phyloP scores from a whole-genome alignment of 2,329 filamentous ascomycete species.

The Magnaporthales sp. region DNA sequence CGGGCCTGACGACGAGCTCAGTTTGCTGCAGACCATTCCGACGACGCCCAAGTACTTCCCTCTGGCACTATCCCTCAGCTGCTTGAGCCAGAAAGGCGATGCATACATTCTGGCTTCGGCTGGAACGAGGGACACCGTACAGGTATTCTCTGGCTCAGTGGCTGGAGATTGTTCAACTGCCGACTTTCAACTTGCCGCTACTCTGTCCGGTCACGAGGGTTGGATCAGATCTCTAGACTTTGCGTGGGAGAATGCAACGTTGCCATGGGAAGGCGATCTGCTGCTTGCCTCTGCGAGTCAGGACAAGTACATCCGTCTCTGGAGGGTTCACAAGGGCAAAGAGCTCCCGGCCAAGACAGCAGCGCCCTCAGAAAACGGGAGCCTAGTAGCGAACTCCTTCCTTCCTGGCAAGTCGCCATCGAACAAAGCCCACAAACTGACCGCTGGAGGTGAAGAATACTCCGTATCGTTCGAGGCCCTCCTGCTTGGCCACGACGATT shows the following conservation, averaged over 20 bases:
- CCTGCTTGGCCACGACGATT: conserved; percentile 91
- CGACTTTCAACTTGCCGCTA: conserved; percentile 64
- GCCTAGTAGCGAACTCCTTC: conserved; percentile 46
- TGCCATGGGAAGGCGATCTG: conserved; percentile 46
- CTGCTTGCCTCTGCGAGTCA: conserved; percentile 90
- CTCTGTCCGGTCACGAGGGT: conserved; percentile 81
- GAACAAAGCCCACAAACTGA: conserved; percentile 80
- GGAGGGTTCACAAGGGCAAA: conserved; percentile 70
- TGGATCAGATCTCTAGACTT: conserved; percentile 89
- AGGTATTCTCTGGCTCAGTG: conserved; percentile 51
- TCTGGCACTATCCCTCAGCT: conserved; percentile 61
- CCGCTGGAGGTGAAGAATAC: conserved; percentile 52
- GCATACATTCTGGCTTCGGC: conserved; percentile 69
- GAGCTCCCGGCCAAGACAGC: conserved; percentile 50
- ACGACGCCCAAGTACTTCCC: conserved; percentile 77
- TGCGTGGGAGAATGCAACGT: conserved; percentile 44
- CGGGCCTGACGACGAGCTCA: conserved; percentile 23
- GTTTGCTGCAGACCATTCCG: conserved; percentile 60
- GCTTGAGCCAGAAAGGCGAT: conserved; percentile 41
- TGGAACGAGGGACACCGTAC: conserved; percentile 74
- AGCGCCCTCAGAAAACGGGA: conserved; percentile 37
- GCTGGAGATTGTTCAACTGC: conserved; percentile 25
- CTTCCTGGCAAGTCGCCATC: conserved; percentile 65
- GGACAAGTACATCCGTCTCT: conserved; percentile 93
- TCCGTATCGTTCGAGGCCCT: conserved; percentile 89